These are phyloP conservation scores for Penicillium expansum DNA, from an alignment of 2,329 filamentous ascomycete species.

Conservation along the genomic window DNA sequence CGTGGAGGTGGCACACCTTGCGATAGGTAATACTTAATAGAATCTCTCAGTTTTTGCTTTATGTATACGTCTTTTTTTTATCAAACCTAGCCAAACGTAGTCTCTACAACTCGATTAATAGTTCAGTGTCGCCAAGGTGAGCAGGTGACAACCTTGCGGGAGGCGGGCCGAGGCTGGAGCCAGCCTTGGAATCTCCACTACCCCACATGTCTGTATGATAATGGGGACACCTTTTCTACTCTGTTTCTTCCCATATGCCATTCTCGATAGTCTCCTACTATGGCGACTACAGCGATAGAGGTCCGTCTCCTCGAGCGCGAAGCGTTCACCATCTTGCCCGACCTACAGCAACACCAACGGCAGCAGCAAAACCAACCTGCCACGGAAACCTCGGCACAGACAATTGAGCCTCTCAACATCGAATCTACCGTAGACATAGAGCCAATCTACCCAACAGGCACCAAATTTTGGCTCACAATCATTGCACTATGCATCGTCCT, in stretches of 20 bases:
- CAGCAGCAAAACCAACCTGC: neutral
- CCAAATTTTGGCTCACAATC: conserved; percentile 20
- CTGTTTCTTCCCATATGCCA: neutral
- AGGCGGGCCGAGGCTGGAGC: neutral
- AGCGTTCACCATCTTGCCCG: neutral
- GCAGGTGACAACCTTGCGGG: neutral
- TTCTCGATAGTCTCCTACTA: neutral
- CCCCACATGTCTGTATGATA: neutral
- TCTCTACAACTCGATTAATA: no score
- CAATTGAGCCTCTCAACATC: conserved; percentile 2
- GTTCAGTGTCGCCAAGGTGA: no score
- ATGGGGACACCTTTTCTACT: neutral
- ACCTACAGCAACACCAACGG: neutral
- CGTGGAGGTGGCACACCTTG: conserved; percentile 29
- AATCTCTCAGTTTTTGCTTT: conserved; percentile 30
- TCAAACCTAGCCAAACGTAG: no score
- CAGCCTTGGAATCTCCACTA: no score
- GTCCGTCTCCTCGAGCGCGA: neutral
- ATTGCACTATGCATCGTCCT: conserved; percentile 26
- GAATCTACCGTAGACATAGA: neutral
- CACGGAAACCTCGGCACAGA: neutral
- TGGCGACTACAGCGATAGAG: neutral
- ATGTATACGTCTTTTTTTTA: no score
- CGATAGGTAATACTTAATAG: conserved; percentile 42
- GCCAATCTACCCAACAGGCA: conserved; percentile 15